Base-by-base conservation (phyloP, 192 early-diverging fungal species). In the Umbelopsis ramanniana region DNA sequence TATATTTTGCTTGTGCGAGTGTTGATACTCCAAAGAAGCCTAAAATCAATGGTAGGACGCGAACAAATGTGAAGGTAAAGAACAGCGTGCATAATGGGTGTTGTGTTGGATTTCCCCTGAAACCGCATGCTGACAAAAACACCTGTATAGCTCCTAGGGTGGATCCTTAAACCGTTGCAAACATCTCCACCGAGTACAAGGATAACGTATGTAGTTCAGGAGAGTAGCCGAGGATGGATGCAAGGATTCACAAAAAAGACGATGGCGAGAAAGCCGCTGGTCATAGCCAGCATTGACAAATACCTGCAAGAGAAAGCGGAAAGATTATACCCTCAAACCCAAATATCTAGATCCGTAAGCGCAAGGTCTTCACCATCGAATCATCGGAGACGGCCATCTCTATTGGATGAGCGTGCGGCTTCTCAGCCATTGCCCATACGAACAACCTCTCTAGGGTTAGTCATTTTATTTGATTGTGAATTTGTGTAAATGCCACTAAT, bases 161-260 rank as follows among this genome's bases (percentile, higher is more conserved):
- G 85, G 85, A 70, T 87, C 24, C 72, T 87, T 11, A 76, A 83
- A 46, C 80, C 81, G 15, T 23, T 84, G 19, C 78, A 73, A 21
- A 80, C 79, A 3, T 71, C 75, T n/a, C 85, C 85, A 0, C 74
- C 76, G 14, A 72, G 76, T 46, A 87, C 81, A 29, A 81, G 81
- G 69, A 71, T 87, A n/a, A 84, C 78, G 3, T 87, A 85, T 72
- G 69, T 87, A 7, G 80, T 83, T 35, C 83, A 87, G 46, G 76
- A 78, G 12, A 70, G 74, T 52, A 48, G 80, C 19, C 47, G 75
- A 67, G 84, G 81, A 37, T 76, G 85, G 76, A 72, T 87, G 22
- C 85, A 83, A 14, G 78, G 82, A 26, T 75, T 87, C 10, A 81
- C 85, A 1, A 79, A 78, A 67, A 81, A 82, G 55, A 68, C 83